A percentile compares a stretch with the other conserved stretches of the same genome.
Conservation (phyloP, 495 filamentous ascomycete species). For the Antarctomyces pellizariae region DNA sequence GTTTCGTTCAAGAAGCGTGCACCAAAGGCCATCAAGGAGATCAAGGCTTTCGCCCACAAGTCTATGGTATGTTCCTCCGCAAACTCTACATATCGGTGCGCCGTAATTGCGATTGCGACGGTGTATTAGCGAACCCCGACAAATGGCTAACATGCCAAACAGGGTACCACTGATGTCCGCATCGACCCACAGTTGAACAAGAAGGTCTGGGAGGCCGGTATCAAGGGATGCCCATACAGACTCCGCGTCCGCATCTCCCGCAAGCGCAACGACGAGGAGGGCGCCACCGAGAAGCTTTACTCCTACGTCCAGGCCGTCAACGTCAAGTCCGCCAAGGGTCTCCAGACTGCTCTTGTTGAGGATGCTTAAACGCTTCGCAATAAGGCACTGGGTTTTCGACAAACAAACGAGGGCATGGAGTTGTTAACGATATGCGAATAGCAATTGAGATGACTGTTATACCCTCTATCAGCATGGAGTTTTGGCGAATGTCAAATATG, state of each 20-base stretch:
- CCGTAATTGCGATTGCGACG: too few relatives aligned
- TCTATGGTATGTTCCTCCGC: conserved; percentile 97
- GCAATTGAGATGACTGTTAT: too few relatives aligned
- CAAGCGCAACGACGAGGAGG: conserved; percentile 99
- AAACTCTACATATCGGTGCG: conserved; percentile 2
- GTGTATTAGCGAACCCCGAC: conserved; percentile 4
- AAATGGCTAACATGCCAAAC: background rate
- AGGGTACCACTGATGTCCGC: conserved; percentile 96
- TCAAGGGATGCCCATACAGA: conserved; percentile 95
- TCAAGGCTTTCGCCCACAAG: conserved; percentile 70
- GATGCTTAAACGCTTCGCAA: conserved; percentile 15
- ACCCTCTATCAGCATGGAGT: too few relatives aligned
- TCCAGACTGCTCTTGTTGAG: conserved; percentile 61
- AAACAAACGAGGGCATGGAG: too few relatives aligned
- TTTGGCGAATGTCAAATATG: too few relatives aligned
- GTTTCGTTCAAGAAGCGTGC: conserved; percentile 99
- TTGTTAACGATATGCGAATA: too few relatives aligned
- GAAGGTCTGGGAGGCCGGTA: conserved; percentile 98
- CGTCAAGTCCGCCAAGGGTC: conserved; percentile 95
- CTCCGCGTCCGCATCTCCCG: conserved; percentile 93
- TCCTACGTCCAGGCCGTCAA: conserved; percentile 98
- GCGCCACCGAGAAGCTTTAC: conserved; percentile 95
- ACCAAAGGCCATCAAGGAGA: conserved; percentile 96
- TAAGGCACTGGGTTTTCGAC: too few relatives aligned
- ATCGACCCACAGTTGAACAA: conserved; percentile 97